phyloP scores from a whole-genome alignment of 306 rosid species.

The Trifolium subterraneum region DNA sequence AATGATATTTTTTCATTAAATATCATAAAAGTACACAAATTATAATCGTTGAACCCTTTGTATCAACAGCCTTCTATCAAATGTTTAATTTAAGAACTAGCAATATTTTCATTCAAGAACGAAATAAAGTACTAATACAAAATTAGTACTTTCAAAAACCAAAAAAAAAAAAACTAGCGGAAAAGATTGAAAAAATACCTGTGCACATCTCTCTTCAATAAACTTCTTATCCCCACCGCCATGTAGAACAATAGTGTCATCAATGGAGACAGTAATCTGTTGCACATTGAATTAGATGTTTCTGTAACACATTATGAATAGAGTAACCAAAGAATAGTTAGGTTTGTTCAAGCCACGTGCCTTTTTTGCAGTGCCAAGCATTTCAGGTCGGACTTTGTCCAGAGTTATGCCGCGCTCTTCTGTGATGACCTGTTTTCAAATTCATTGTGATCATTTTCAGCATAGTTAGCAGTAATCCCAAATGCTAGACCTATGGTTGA shows the following conservation, averaged over 20 bases:
- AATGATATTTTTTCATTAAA: constrained; percentile 31
- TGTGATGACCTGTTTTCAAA: constrained; percentile 70
- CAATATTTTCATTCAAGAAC: neutral
- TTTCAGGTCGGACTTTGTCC: constrained; percentile 74
- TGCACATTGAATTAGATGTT: constrained; percentile 38
- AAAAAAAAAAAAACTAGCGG: neutral
- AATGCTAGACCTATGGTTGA: constrained; percentile 21
- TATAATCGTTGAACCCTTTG: neutral
- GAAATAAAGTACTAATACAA: neutral
- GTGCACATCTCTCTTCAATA: constrained; percentile 88
- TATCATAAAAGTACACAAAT: constrained; percentile 1
- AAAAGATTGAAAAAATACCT: constrained; percentile 52
- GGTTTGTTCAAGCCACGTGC: constrained; percentile 50
- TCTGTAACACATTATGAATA: neutral
- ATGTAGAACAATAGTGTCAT: constrained; percentile 81
- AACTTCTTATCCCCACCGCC: constrained; percentile 97
- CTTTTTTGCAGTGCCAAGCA: constrained; percentile 93
- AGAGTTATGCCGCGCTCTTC: constrained; percentile 85
- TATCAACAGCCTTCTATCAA: neutral
- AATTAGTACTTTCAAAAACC: neutral
- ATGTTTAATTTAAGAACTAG: neutral
- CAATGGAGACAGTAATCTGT: constrained; percentile 84
- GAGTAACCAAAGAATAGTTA: constrained; percentile 21
- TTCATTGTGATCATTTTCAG: constrained; percentile 27
- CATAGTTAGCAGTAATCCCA: constrained; percentile 24